A percentile compares a stretch with the other conserved stretches of the same genome.
Evolutionary conservation across 176 grass and related monocot genomes (phyloP).

Genomic region (Lolium multiflorum): DNA sequence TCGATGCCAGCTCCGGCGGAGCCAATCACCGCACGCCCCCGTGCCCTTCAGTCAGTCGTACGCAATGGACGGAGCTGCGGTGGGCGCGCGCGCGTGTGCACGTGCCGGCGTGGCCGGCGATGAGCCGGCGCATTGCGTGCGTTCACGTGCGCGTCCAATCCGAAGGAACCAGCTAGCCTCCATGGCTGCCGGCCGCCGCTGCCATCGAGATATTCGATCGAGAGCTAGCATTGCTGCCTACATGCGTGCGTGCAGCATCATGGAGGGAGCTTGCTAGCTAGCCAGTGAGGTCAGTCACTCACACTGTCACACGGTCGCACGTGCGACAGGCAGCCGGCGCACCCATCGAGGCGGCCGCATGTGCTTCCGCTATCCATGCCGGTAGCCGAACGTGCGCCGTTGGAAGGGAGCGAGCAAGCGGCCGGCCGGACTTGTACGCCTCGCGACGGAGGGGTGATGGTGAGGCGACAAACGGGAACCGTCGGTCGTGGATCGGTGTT

Average conservation of each 20-base stretch:
- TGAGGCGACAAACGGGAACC: neutral
- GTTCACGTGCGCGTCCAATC: constrained; percentile 55
- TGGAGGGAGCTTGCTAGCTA: constrained; percentile 12
- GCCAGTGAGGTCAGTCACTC: neutral
- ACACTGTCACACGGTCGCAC: constrained; percentile 55
- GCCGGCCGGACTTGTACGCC: neutral
- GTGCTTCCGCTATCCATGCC: constrained; percentile 42
- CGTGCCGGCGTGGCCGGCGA: constrained; percentile 29
- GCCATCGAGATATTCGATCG: constrained; percentile 56
- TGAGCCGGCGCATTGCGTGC: constrained; percentile 3
- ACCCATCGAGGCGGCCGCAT: constrained; percentile 53
- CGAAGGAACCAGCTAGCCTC: neutral
- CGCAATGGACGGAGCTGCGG: constrained; percentile 14
- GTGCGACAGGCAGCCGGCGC: constrained; percentile 52
- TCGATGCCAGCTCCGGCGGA: constrained; percentile 13
- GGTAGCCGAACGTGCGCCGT: neutral
- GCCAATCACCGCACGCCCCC: neutral
- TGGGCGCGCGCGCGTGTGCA: neutral
- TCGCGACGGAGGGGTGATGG: neutral
- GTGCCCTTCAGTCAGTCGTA: constrained; percentile 1
- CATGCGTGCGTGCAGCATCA: constrained; percentile 35
- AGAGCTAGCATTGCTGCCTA: neutral
- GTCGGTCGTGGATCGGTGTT: neutral
- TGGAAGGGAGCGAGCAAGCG: neutral
- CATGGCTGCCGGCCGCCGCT: constrained; percentile 37